These are phyloP conservation scores for Dictyostelium intermedium DNA, from an alignment of 78 protist species.

Conservation along the genomic window DNA sequence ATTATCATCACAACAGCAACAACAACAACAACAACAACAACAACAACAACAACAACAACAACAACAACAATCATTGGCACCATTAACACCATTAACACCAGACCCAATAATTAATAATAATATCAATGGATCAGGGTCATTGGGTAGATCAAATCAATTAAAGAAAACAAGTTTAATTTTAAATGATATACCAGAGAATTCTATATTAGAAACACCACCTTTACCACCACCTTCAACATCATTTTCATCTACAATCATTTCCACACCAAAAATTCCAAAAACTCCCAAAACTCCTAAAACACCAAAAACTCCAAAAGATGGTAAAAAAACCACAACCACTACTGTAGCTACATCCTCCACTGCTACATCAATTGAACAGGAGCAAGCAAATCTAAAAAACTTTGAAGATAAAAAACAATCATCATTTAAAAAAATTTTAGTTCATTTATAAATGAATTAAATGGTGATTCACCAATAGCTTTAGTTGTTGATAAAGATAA, in stretches of 20 bases:
- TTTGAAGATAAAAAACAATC: neutral
- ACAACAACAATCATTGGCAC: neutral
- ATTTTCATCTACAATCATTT: neutral
- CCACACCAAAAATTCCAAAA: neutral
- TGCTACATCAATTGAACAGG: neutral
- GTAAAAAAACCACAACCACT: neutral
- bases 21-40: neutral
- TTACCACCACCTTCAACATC: neutral
- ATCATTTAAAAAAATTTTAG: constrained; percentile 10
- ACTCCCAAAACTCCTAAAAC: neutral
- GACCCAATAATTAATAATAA: neutral
- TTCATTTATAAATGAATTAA: constrained; percentile 12
- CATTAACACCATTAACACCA: neutral
- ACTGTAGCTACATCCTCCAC: neutral
- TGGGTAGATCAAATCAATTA: neutral
- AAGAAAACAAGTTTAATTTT: neutral
- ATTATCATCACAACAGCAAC: neutral
- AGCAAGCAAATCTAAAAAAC: neutral
- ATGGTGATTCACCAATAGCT: neutral
- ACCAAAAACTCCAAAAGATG: neutral
- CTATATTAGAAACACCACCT: neutral
- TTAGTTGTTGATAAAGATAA: neutral
- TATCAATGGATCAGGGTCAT: neutral
- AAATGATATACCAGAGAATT: constrained; percentile 6
- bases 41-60: neutral